Base-by-base conservation (phyloP, 768 basidiomycete genomes). In the Lyophyllum decastes region DNA sequence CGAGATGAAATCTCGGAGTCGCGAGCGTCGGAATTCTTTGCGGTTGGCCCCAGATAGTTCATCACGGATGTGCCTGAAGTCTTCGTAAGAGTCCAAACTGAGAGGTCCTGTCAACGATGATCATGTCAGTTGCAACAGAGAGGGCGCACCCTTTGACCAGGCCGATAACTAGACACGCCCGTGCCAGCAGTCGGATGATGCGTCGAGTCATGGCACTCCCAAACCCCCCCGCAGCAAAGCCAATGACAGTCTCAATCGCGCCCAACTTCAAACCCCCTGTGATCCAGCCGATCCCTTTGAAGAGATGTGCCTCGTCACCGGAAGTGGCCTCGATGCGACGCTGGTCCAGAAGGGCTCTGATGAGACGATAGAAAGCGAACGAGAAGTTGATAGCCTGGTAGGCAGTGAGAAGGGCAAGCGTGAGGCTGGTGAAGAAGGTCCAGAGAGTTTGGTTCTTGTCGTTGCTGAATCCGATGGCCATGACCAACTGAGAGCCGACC, bases 231-330 rank as follows among this genome's bases (percentile, higher is more conserved):
- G 73, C 70, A 2, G 78, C 79, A 61, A 90, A 91, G 0, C 89
- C 91, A 10, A 87, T 64, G 6, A 84, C 68, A 5, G 81, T 83
- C 70, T 93, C 91, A 47, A 86, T 66, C 2, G 82, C 82, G 10
- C 88, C 88, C 24, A 92, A 65, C 64, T 84, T 81, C 54, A 88
- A 66, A 2, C 83, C 88, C 0, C 66, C 73, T n/a, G 79, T 73
- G 45, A 91, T 76, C 89, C 89, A 92, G 17, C 76, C 82, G 10
- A 83, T 79, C 10, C 90, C 91, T 56, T 77, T 80, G 61, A 86
- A 73, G 19, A 82, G 69, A 66, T 85, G 81, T 0, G 72, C 68
- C 52, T 78, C 73, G 56, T 82, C 78, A 45, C 73, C 72, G 11
- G 71, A 71, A 7, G 75, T 65, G 1, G 70, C 68, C 57, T 88